phyloP scores from a whole-genome alignment of 345 rosid species.

The Raphanus raphanistrum region DNA sequence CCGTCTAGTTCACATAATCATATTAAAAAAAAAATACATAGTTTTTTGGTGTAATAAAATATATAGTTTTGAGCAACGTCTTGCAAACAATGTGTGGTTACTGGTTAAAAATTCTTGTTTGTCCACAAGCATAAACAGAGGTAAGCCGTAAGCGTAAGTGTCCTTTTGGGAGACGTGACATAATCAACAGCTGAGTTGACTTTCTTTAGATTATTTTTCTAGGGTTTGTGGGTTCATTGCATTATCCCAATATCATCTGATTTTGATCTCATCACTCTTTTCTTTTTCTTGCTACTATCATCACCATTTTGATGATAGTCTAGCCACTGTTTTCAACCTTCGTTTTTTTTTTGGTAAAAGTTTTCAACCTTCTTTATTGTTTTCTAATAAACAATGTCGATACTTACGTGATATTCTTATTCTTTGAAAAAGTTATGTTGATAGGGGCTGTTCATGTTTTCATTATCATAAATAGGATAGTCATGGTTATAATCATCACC shows the following conservation, averaged over 20 bases:
- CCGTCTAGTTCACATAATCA: neutral
- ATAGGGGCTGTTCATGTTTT: conserved; percentile 25
- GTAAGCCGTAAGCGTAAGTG: conserved; percentile 19
- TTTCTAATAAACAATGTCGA: neutral
- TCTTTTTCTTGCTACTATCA: conserved; percentile 26
- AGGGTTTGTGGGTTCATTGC: conserved; percentile 39
- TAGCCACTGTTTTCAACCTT: conserved; percentile 15
- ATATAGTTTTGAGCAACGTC: neutral
- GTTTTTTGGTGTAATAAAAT: neutral
- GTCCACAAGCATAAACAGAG: conserved; percentile 22
- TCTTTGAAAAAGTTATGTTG: conserved; percentile 14
- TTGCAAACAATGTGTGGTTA: conserved; percentile 15
- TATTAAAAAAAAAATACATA: neutral
- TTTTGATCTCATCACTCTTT: conserved; percentile 9
- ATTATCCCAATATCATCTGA: conserved; percentile 30
- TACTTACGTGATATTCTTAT: conserved; percentile 19
- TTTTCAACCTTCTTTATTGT: neutral
- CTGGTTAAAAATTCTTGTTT: neutral
- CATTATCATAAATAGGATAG: conserved; percentile 30
- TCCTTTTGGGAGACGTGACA: conserved; percentile 31
- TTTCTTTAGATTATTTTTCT: conserved; percentile 10
- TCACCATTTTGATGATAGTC: conserved; percentile 31
- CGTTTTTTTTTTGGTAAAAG: neutral
- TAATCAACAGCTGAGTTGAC: conserved; percentile 31
- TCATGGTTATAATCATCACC: conserved; percentile 33